Base-by-base conservation (phyloP, 345 rosid genomes). In the Erodium maritimum region DNA sequence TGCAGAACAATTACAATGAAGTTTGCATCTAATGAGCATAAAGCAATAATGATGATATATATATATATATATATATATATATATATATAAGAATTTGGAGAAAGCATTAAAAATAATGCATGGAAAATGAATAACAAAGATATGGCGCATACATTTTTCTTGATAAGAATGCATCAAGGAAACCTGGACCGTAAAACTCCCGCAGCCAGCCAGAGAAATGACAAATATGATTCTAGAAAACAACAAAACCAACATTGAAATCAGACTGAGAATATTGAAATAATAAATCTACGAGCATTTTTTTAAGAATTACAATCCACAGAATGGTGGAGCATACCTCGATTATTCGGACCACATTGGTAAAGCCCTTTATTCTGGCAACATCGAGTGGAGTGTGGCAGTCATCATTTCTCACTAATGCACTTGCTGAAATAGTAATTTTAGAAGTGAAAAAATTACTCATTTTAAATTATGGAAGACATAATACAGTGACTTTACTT, bases 121-220 rank as follows among this genome's bases (percentile, higher is more conserved):
- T 42, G 2, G 48, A 12, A 42, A 42, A 42, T 42, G 17, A 42
- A 42, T 42, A 51, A 21, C 29, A 42, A 50, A 60, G 34, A 66
- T 20, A 59, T 19, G 45, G 67, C 61, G 77, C 97, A 58, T 76
- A 94, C 99, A 87, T 79, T 75, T 84, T 85, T 80, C 96, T 83
- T 19, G 96, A 85, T 67, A 90, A 66, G 66, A 90, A 76, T 65
- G 79, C 72, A 69, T 94, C 96, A 24, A 94, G 88, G 74, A 94
- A 77, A 54, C 90, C 84, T 11, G 86, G 88, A 37, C 97, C 97
- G 61, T 83, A 81, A 66, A 83, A 82, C 65, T 94, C 99, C 61
- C 95, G 85, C 94, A 90, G 50, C 95, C 90, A 90, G 19, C 96
- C 99, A 69, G 96, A 82, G 79, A 90, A 94, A 57, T 90, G 79